A percentile compares a stretch with the other conserved stretches of the same genome.
Evolutionary conservation across 257 asterid genomes (phyloP).

Genomic region (Penstemon newberryi): DNA sequence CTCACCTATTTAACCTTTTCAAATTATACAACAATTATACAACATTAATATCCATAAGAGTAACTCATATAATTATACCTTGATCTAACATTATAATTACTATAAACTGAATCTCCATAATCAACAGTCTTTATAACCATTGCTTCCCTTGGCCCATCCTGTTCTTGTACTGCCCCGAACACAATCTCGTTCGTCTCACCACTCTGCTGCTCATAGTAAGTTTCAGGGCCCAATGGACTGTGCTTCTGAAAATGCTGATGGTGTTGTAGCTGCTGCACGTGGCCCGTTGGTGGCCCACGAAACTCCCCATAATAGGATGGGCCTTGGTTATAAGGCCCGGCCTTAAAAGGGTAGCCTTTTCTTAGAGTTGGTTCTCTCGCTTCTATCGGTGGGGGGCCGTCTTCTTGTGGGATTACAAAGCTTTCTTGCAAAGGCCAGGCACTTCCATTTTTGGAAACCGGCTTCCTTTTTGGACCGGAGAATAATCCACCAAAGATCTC

Average conservation of each 20-base stretch:
- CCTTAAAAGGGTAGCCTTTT: conserved; percentile 46
- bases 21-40: not conserved
- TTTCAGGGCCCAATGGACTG: conserved; percentile 58
- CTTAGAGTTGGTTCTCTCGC: conserved; percentile 59
- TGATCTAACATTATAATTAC: conserved; percentile 50
- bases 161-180: conserved; percentile 92
- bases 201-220: conserved; percentile 58
- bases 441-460: conserved; percentile 35
- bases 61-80: conserved; percentile 77
- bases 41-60: conserved; percentile 58
- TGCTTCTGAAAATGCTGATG: conserved; percentile 70
- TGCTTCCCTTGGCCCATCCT: conserved; percentile 72
- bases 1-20: not conserved
- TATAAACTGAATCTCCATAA: conserved; percentile 57
- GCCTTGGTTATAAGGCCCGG: conserved; percentile 51
- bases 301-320: conserved; percentile 42
- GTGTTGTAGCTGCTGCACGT: conserved; percentile 38
- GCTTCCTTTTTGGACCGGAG: conserved; percentile 51
- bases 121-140: conserved; percentile 86
- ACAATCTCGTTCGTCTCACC: conserved; percentile 77
- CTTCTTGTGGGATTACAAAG: conserved; percentile 63
- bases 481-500: conserved; percentile 70
- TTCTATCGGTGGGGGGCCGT: conserved; percentile 66
- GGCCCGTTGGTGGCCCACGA: conserved; percentile 38
- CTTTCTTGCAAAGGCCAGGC: conserved; percentile 77